phyloP scores from a whole-genome alignment of 225 moss, liverwort and hornwort genomes.

The Anthoceros angustus region DNA sequence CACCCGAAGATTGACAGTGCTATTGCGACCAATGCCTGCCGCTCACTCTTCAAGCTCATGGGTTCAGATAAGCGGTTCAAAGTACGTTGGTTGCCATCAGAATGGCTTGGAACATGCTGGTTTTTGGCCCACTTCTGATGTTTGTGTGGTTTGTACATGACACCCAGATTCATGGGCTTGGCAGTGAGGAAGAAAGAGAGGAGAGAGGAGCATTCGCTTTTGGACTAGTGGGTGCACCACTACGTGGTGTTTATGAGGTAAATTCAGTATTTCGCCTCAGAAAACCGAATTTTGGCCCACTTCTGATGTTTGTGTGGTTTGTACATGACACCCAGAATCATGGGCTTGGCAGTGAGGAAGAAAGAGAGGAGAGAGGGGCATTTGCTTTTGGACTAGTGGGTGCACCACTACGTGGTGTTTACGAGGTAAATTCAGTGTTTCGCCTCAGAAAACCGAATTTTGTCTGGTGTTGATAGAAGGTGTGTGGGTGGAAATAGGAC shows the following conservation, averaged over 20 bases:
- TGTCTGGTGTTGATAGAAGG: background rate
- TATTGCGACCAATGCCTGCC: conserved; percentile 6
- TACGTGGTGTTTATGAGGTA: conserved; percentile 29
- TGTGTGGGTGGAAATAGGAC: background rate
- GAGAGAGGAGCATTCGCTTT: conserved; percentile 13
- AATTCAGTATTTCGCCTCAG: background rate
- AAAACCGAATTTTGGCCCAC: background rate
- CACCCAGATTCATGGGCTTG: background rate
- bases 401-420: conserved; percentile 21
- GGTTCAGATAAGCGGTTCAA: conserved; percentile 19
- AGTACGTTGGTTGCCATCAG: conserved; percentile 4
- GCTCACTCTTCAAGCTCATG: conserved; percentile 15
- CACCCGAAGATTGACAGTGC: conserved; percentile 4
- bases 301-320: background rate
- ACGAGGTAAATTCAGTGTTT: conserved; percentile 13
- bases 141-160: conserved; percentile 1
- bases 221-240: conserved; percentile 24
- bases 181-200: background rate
- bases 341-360: background rate
- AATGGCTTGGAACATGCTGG: background rate
- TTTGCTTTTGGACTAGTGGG: conserved; percentile 28
- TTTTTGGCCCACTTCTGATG: background rate
- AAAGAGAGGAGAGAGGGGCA: conserved; percentile 1
- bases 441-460: background rate
- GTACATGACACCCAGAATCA: conserved; percentile 8